phyloP scores from a whole-genome alignment of 306 rosid species.

The Gastrolobium bilobum region DNA sequence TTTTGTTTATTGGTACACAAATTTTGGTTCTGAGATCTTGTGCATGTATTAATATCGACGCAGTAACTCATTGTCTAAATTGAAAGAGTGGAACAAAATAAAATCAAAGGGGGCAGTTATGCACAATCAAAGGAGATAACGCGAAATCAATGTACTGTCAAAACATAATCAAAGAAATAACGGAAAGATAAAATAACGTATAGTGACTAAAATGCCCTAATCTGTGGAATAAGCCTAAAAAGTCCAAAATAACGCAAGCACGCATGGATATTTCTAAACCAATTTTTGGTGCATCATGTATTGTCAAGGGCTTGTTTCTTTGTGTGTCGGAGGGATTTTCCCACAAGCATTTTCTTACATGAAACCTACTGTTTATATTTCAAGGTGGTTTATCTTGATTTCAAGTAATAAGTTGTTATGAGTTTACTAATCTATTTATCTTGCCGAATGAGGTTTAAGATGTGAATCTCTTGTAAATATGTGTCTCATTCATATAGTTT shows the following conservation, averaged over 20 bases:
- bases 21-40: not conserved
- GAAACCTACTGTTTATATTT: not conserved
- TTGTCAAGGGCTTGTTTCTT: not conserved
- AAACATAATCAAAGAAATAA: too few relatives aligned
- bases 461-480: slow-evolving; percentile 5
- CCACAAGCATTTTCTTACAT: slow-evolving; percentile 15
- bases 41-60: too few relatives aligned
- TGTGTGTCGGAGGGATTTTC: slow-evolving; percentile 6
- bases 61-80: too few relatives aligned
- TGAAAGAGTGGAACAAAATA: too few relatives aligned
- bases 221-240: too few relatives aligned
- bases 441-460: not conserved
- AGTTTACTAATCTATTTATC: slow-evolving; percentile 6
- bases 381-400: not conserved
- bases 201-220: too few relatives aligned
- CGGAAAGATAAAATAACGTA: too few relatives aligned
- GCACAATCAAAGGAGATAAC: too few relatives aligned
- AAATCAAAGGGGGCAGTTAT: too few relatives aligned
- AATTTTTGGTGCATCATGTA: not conserved
- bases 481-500: not conserved
- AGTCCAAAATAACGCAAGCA: too few relatives aligned
- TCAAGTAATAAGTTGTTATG: not conserved
- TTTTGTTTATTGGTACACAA: slow-evolving; percentile 7
- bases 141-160: too few relatives aligned
- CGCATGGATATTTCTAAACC: too few relatives aligned